These are phyloP conservation scores for Globisporangium heterothallicum DNA, from an alignment of 352 stramenopile species.

Conservation along the genomic window DNA sequence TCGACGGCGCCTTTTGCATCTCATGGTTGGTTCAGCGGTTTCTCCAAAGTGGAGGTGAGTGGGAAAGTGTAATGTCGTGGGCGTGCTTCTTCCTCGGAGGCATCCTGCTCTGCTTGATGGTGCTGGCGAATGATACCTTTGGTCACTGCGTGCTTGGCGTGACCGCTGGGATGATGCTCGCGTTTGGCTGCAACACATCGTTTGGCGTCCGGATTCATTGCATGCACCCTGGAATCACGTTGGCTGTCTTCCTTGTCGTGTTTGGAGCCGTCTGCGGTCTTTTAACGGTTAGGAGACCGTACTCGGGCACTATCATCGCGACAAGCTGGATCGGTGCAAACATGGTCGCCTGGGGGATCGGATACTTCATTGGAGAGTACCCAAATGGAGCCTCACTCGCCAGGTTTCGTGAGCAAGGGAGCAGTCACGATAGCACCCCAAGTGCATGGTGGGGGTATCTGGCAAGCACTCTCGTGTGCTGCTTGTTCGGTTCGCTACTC, in stretches of 20 bases:
- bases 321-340: constrained; percentile 28
- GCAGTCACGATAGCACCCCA: constrained; percentile 11
- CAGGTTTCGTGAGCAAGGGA: constrained; percentile 2
- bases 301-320: constrained; percentile 15
- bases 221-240: constrained; percentile 6
- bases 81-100: constrained; percentile 33
- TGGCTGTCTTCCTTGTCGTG: not conserved
- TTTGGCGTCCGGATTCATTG: constrained; percentile 23
- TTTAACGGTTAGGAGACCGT: not conserved
- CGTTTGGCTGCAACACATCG: constrained; percentile 25
- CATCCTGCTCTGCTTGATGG: constrained; percentile 19
- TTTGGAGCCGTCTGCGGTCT: constrained; percentile 3
- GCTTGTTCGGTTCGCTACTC: constrained; percentile 17
- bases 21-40: constrained; percentile 14
- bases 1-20: constrained; percentile 15
- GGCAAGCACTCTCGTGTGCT: constrained; percentile 17
- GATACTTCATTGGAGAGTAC: constrained; percentile 31
- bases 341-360: constrained; percentile 19
- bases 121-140: constrained; percentile 15
- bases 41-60: constrained; percentile 8
- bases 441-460: constrained; percentile 29
- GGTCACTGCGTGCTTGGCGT: constrained; percentile 25
- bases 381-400: constrained; percentile 16
- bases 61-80: constrained; percentile 28
- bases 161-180: constrained; percentile 27